Conservation (phyloP, 139 green algal species). For the Chlorella sp. region DNA sequence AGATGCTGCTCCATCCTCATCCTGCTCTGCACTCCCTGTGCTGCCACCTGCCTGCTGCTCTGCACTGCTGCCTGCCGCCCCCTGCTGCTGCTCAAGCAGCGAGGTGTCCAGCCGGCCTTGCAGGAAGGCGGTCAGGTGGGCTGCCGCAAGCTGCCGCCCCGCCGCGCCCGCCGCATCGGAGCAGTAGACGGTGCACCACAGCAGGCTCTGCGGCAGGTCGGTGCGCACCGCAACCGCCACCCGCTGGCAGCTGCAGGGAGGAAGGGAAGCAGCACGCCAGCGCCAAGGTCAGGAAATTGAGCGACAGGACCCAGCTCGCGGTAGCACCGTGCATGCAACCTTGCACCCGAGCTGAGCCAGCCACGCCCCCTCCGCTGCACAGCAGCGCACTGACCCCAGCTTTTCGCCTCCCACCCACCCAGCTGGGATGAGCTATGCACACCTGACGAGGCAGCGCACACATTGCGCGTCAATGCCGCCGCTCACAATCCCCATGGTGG, state of each 20-base stretch:
- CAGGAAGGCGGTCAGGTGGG: slow-evolving; percentile 32
- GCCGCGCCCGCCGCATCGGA: slow-evolving; percentile 25
- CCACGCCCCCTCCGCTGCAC: no score
- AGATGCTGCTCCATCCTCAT: neutral
- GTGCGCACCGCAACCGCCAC: slow-evolving; percentile 63
- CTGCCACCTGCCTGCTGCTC: neutral
- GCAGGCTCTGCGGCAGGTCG: slow-evolving; percentile 47
- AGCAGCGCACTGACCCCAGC: no score
- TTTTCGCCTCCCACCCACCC: neutral
- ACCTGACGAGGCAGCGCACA: slow-evolving; percentile 24
- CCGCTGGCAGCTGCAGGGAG: slow-evolving; percentile 63
- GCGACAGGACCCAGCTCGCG: neutral
- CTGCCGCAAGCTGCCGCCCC: neutral
- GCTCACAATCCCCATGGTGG: slow-evolving; percentile 67
- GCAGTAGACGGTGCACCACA: slow-evolving; percentile 68
- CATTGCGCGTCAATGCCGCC: slow-evolving; percentile 31
- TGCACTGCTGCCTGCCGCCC: neutral
- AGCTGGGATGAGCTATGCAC: no score
- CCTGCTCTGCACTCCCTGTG: neutral
- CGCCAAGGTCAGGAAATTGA: neutral
- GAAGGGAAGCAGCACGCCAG: neutral
- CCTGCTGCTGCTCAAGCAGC: neutral
- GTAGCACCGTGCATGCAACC: slow-evolving; percentile 4
- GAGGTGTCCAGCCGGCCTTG: neutral
- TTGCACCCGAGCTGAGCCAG: neutral